These are phyloP conservation scores for Lecanosticta acicola DNA, from an alignment of 2,329 filamentous ascomycete genomes.

Conservation along the genomic window DNA sequence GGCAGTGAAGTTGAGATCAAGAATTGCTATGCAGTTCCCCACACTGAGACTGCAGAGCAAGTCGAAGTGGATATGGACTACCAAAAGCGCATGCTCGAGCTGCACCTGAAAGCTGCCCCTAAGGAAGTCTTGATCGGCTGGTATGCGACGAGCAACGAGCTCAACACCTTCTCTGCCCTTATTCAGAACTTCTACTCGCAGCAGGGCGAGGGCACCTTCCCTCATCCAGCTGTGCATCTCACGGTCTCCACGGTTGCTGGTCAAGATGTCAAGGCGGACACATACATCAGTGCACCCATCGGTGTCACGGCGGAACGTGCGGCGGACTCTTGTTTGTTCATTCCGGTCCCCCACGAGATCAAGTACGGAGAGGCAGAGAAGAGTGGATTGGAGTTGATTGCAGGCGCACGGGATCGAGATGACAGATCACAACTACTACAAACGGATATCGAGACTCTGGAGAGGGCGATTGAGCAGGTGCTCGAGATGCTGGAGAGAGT, in stretches of 20 bases:
- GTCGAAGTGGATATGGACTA: constrained; percentile 99
- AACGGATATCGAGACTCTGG: constrained; percentile 84
- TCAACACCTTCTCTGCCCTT: constrained; percentile 96
- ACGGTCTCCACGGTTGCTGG: constrained; percentile 88
- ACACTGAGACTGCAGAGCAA: constrained; percentile 97
- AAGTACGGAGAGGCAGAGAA: constrained; percentile 77
- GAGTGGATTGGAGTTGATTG: constrained; percentile 75
- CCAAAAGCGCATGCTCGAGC: constrained; percentile 96
- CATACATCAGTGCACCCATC: constrained; percentile 93
- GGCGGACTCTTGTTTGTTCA: constrained; percentile 93
- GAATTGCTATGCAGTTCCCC: constrained; percentile 94
- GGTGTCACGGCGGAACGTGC: constrained; percentile 92
- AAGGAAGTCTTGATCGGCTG: constrained; percentile 93
- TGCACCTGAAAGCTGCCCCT: constrained; percentile 89
- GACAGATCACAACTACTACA: constrained; percentile 66
- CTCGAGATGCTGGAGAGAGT: constrained; percentile 86
- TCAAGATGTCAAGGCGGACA: constrained; percentile 79
- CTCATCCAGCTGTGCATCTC: constrained; percentile 94
- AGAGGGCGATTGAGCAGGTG: constrained; percentile 80
- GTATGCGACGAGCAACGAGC: constrained; percentile 95
- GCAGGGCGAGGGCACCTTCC: constrained; percentile 93
- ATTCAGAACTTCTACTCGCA: constrained; percentile 99
- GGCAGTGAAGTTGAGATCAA: constrained; percentile 93
- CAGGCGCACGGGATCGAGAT: constrained; percentile 73
- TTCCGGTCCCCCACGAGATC: constrained; percentile 92